phyloP scores from a whole-genome alignment of 2,329 filamentous ascomycete genomes.

The Curvularia spicifera region DNA sequence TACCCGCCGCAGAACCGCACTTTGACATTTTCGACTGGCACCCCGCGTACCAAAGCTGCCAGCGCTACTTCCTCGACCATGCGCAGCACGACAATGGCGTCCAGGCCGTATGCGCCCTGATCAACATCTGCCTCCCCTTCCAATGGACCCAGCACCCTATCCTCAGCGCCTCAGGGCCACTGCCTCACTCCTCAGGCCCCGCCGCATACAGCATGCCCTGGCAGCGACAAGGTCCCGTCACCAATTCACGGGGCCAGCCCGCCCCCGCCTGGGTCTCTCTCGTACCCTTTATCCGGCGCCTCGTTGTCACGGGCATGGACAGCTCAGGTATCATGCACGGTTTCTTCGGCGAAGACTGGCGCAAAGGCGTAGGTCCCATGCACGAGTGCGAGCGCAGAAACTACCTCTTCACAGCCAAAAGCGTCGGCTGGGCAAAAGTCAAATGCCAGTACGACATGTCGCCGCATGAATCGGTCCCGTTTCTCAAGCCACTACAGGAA shows the following conservation, averaged over 20 bases:
- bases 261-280: constrained; percentile 66
- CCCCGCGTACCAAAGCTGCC: constrained; percentile 86
- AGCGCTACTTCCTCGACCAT: constrained; percentile 88
- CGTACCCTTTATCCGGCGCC: constrained; percentile 85
- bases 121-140: constrained; percentile 91
- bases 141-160: constrained; percentile 68
- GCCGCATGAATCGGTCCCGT: constrained; percentile 83
- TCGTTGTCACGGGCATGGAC: constrained; percentile 92
- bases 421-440: constrained; percentile 84
- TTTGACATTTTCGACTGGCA: constrained; percentile 94
- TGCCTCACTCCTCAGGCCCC: constrained; percentile 41
- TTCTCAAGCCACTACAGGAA: constrained; percentile 80
- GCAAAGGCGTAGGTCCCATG: constrained; percentile 76
- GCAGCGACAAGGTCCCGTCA: constrained; percentile 52
- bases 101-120: constrained; percentile 84
- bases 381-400: constrained; percentile 92
- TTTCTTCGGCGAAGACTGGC: constrained; percentile 96
- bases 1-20: constrained; percentile 40
- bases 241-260: constrained; percentile 47
- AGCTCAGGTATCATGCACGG: constrained; percentile 84
- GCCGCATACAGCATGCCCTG: constrained; percentile 48
- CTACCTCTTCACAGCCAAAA: constrained; percentile 94
- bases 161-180: constrained; percentile 43
- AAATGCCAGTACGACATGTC: constrained; percentile 91
- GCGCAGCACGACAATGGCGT: constrained; percentile 83